Evolutionary conservation across 1,284 basidiomycete species (phyloP).

Genomic region (Leccinum fallax): DNA sequence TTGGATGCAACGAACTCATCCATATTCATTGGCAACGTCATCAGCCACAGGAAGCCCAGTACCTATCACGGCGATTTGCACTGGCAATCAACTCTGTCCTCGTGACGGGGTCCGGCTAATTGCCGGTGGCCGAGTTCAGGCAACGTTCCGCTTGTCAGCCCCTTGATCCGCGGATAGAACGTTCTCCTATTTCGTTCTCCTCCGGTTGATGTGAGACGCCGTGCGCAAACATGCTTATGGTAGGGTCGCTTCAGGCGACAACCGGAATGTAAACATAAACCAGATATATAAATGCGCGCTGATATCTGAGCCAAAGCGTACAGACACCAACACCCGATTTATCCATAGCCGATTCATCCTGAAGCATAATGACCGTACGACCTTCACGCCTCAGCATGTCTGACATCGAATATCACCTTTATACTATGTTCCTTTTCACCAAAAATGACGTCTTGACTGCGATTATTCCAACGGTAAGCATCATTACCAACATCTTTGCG

Average conservation of each 20-base stretch:
- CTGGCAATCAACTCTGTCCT: not conserved
- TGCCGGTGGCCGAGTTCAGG: not conserved
- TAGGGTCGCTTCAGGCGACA: not conserved
- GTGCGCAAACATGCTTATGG: not conserved
- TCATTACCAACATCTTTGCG: not conserved
- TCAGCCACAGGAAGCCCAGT: not conserved
- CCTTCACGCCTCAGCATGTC: conserved; percentile 8
- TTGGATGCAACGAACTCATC: not conserved
- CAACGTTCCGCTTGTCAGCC: not conserved
- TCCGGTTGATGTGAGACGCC: not conserved
- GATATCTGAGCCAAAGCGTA: not conserved
- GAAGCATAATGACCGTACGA: conserved; percentile 16
- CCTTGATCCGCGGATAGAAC: not conserved
- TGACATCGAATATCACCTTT: conserved; percentile 25
- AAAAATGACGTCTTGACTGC: conserved; percentile 44
- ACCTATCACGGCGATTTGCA: not conserved
- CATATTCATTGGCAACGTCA: not conserved
- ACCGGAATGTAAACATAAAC: not conserved
- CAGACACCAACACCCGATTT: not conserved
- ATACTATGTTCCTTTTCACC: conserved; percentile 45
- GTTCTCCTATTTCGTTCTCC: not conserved
- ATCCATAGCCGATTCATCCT: not conserved
- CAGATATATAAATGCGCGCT: conserved; percentile 15
- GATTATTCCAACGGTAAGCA: conserved; percentile 42
- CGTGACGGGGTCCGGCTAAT: too few relatives aligned